These are phyloP conservation scores for Syzygium oleosum DNA, from an alignment of 345 rosid species.

Conservation along the genomic window DNA sequence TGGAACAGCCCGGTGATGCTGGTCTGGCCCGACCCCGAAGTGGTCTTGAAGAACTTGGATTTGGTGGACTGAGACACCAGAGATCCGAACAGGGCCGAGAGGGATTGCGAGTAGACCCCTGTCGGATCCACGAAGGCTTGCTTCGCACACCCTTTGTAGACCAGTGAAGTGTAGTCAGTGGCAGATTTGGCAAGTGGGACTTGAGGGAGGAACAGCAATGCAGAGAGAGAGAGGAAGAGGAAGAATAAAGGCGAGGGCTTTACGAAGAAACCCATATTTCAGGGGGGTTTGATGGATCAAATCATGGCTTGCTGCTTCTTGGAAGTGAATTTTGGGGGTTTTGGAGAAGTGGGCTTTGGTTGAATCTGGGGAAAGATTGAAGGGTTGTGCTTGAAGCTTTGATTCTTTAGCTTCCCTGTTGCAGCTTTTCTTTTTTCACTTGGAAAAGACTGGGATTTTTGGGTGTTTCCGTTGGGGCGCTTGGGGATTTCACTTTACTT, in stretches of 20 bases:
- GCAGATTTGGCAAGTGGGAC: conserved; percentile 34
- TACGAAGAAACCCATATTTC: conserved; percentile 35
- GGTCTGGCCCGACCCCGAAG: conserved; percentile 66
- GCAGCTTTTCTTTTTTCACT: neutral
- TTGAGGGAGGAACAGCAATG: conserved; percentile 23
- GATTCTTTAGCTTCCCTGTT: neutral
- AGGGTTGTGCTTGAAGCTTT: neutral
- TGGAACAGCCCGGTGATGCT: conserved; percentile 84
- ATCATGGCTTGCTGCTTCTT: conserved; percentile 25
- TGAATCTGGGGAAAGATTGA: conserved; percentile 1
- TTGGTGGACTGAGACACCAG: conserved; percentile 77
- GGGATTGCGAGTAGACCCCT: conserved; percentile 74
- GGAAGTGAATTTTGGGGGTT: neutral
- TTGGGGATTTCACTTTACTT: conserved; percentile 2
- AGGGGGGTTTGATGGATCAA: conserved; percentile 26
- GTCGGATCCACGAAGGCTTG: conserved; percentile 74
- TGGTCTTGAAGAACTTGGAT: conserved; percentile 74
- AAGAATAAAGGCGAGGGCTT: conserved; percentile 13
- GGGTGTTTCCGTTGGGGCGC: neutral
- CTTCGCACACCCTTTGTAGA: conserved; percentile 88
- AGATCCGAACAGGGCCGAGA: conserved; percentile 80
- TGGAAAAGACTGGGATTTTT: neutral
- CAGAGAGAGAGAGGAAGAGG: conserved; percentile 18
- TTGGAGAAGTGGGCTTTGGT: conserved; percentile 14
- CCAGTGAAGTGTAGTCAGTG: conserved; percentile 53